Evolutionary conservation across 257 asterid genomes (phyloP), one percentile per base, ranked within the genome.

Genomic region (Euphrasia confusa): DNA sequence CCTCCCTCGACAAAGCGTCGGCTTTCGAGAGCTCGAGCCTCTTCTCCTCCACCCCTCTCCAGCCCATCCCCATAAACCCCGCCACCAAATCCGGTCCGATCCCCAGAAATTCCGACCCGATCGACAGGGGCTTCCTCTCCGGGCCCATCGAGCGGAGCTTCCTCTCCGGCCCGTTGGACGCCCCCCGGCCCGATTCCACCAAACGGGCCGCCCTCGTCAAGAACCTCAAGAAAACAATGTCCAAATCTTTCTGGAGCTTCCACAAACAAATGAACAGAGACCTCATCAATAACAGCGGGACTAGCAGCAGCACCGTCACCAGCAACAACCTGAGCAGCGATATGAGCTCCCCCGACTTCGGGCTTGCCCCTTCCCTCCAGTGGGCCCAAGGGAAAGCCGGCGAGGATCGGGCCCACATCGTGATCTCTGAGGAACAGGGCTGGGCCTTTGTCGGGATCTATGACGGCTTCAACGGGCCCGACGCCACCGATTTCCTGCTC

Each of bases 311-410:
- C 73, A 77, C 84, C 1, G 57, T 74, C 14, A 76, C 84, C 7
- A 83, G 89, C 53, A 59, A 83, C 53, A 78, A 65, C 50, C 40
- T 84, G 68, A 86, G 95, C 65, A 84, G 90, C 21, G 83, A 83
- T 33, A 69, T 77, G 81, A 89, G 99, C 65, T 73, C 80, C 63
- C 71, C 58, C 13, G 95, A 88, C 18, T n/a, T n/a, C n/a, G n/a
- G n/a, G n/a, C n/a, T n/a, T n/a, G n/a, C 24, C 24, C 24, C 24
- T 21, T 21, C 24, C 64, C 83, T 89, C 59, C 99, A 89, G 76
- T 93, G 99, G 99, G 99, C 99, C 1, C 96, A 89, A 67, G 97
- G 99, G 7, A 93, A 89, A 60, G 96, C 99, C 1, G 99, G 99
- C 13, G 97, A 93, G 54, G 97, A 89, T 71, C 65, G 99, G 58